Conservation (phyloP, 495 filamentous ascomycete genomes). For the Trichocladium uniseriatum region DNA sequence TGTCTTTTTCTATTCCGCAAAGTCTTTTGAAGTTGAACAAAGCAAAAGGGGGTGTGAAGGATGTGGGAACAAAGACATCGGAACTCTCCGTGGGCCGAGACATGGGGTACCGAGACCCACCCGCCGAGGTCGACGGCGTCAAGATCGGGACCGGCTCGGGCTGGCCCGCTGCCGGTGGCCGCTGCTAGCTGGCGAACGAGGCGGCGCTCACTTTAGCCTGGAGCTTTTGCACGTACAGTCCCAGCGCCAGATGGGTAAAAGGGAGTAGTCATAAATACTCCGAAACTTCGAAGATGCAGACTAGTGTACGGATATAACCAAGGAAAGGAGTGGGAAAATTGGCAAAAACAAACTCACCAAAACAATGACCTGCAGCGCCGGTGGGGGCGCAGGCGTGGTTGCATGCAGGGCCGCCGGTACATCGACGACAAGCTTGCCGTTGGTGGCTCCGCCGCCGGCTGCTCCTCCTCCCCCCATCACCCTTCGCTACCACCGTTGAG, state of each 20-base stretch:
- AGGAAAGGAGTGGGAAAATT: neutral
- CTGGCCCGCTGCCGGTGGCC: no score
- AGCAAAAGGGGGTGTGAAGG: neutral
- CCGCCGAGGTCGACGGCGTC: neutral
- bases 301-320: neutral
- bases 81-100: neutral
- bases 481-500: neutral
- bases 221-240: no score
- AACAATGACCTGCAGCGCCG: slow-evolving; percentile 70
- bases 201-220: no score
- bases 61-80: neutral
- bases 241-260: no score
- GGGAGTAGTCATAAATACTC: no score
- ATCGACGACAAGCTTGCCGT: neutral
- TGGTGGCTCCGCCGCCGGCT: neutral
- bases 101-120: neutral
- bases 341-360: slow-evolving; percentile 51
- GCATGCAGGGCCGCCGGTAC: slow-evolving; percentile 4
- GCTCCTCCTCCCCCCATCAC: slow-evolving; percentile 1
- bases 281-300: no score
- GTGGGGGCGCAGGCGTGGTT: slow-evolving; percentile 21
- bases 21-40: no score
- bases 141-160: no score
- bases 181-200: no score
- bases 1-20: no score